A percentile compares a stretch with the other conserved stretches of the same genome.
These are phyloP conservation scores for Diaporthe nobilis DNA, from an alignment of 2,329 filamentous ascomycete genomes.

Conservation along the genomic window DNA sequence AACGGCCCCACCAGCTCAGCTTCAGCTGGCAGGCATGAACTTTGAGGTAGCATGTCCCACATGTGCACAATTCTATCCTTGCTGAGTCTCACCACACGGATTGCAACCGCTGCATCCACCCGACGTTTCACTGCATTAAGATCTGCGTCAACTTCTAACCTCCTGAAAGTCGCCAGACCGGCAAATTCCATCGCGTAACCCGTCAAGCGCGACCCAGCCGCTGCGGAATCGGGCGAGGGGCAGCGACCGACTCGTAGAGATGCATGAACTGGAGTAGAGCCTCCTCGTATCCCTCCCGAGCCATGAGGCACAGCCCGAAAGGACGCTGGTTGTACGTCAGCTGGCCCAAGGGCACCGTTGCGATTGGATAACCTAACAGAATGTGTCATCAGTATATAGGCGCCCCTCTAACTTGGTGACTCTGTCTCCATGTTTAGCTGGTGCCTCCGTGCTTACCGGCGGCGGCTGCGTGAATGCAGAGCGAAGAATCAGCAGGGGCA, in stretches of 20 bases:
- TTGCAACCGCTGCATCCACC: neutral
- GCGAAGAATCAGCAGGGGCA: neutral
- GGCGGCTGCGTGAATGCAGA: conserved; percentile 1
- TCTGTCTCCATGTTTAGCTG: neutral
- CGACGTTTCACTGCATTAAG: neutral
- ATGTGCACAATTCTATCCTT: too few species aligned
- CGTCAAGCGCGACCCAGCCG: neutral
- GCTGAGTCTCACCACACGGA: too few species aligned
- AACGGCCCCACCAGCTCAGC: neutral
- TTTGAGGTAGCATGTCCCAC: neutral
- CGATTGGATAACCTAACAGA: neutral
- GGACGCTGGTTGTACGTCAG: neutral
- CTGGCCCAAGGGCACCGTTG: conserved; percentile 2
- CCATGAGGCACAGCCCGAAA: conserved; percentile 3
- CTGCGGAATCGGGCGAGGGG: conserved; percentile 1
- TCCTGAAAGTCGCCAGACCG: neutral
- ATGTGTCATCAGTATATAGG: neutral
- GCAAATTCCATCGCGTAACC: neutral
- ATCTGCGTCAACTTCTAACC: neutral
- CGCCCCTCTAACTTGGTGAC: neutral
- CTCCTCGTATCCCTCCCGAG: neutral
- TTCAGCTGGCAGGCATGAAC: neutral
- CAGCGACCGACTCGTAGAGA: neutral
- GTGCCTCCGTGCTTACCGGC: neutral
- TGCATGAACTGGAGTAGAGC: neutral